A percentile compares a stretch with the other conserved stretches of the same genome.
phyloP scores from a whole-genome alignment of 805 yeast species.

The Lachancea thermotolerans region DNA sequence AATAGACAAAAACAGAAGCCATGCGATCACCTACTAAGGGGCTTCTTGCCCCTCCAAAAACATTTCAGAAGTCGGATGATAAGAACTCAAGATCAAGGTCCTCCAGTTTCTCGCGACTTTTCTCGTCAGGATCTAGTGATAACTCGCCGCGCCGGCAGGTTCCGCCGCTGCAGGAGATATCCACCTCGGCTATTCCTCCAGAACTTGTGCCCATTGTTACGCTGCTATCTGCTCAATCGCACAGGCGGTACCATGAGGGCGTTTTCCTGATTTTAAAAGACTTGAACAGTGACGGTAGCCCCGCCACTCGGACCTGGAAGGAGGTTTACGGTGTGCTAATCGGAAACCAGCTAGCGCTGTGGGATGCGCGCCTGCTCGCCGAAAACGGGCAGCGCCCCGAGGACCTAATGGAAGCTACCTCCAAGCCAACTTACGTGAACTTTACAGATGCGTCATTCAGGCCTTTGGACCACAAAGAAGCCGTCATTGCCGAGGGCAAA shows the following conservation, averaged over 20 bases:
- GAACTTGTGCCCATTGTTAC: constrained; percentile 64
- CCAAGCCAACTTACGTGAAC: constrained; percentile 82
- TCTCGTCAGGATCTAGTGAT: constrained; percentile 11
- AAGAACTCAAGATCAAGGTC: constrained; percentile 15
- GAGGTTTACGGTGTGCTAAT: constrained; percentile 89
- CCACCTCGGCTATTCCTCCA: constrained; percentile 28
- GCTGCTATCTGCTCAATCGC: constrained; percentile 62
- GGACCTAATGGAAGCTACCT: constrained; percentile 47
- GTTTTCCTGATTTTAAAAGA: constrained; percentile 68
- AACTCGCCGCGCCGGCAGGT: constrained; percentile 9
- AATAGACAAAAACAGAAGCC: neutral
- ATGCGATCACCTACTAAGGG: constrained; percentile 19
- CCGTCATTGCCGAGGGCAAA: constrained; percentile 42
- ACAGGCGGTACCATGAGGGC: constrained; percentile 71
- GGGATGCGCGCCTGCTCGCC: constrained; percentile 73
- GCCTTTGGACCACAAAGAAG: constrained; percentile 59
- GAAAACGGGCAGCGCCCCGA: constrained; percentile 36
- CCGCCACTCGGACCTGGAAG: constrained; percentile 77
- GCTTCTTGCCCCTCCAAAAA: constrained; percentile 23
- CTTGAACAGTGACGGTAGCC: constrained; percentile 76
- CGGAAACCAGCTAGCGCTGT: constrained; percentile 86
- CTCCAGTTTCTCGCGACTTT: constrained; percentile 18
- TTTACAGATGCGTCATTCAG: constrained; percentile 84
- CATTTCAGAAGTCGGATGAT: constrained; percentile 14
- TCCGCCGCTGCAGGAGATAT: constrained; percentile 14